Percentiles rank a stretch among this genome's conserved stretches.
Evolutionary conservation across 139 green algal genomes (phyloP).

Genomic region (Micractinium conductrix): DNA sequence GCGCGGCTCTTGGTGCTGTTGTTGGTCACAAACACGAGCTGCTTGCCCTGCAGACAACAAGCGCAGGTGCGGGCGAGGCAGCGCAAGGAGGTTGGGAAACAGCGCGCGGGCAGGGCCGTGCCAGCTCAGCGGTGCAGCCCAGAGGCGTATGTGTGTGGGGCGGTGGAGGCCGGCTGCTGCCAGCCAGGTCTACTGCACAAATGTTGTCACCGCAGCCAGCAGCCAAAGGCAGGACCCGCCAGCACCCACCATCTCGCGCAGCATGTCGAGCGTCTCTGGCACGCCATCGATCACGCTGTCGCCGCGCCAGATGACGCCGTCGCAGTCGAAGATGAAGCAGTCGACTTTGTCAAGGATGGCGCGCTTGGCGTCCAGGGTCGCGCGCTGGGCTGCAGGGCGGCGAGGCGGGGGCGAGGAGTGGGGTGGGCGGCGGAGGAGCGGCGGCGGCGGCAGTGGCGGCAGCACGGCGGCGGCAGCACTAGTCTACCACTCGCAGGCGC

Average conservation of each 20-base stretch:
- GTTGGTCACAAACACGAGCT: slow-evolving; percentile 99
- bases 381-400: slow-evolving; percentile 44
- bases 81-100: not conserved
- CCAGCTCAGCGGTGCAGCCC: too few species aligned
- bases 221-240: too few species aligned
- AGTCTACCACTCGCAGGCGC: slow-evolving; percentile 12
- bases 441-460: not conserved
- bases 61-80: not conserved
- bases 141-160: too few species aligned
- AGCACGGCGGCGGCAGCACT: too few species aligned
- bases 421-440: not conserved
- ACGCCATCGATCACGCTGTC: slow-evolving; percentile 98
- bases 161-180: too few species aligned
- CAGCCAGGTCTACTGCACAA: not conserved
- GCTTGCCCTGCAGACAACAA: slow-evolving; percentile 86
- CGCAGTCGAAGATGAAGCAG: slow-evolving; percentile 99
- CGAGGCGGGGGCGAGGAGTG: not conserved
- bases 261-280: slow-evolving; percentile 94
- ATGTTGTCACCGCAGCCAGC: too few species aligned
- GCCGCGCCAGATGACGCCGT: slow-evolving; percentile 98
- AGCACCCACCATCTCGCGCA: slow-evolving; percentile 82
- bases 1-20: slow-evolving; percentile 98
- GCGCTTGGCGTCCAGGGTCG: slow-evolving; percentile 73
- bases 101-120: too few species aligned
- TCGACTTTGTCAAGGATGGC: slow-evolving; percentile 89